Conservation (phyloP, 768 basidiomycete genomes). For the Trametes gibbosa region DNA sequence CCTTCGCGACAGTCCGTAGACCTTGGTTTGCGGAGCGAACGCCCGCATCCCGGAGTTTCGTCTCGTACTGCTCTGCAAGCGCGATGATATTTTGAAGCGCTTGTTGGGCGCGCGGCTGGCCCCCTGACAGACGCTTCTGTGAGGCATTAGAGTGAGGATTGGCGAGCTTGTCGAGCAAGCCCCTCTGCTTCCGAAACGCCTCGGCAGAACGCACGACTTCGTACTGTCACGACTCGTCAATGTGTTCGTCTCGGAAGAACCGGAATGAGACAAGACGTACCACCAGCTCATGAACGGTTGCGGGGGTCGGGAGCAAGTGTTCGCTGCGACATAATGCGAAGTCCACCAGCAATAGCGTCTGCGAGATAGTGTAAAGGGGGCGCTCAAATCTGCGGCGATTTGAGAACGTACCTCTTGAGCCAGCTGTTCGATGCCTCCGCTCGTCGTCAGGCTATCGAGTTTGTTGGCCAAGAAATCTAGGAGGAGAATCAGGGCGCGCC, state of each 20-base stretch:
- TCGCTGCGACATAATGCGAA: slow-evolving; percentile 53
- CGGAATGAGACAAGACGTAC: slow-evolving; percentile 38
- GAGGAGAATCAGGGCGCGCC: slow-evolving; percentile 54
- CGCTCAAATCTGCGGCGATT: slow-evolving; percentile 18
- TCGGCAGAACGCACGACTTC: slow-evolving; percentile 59
- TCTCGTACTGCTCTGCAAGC: slow-evolving; percentile 52
- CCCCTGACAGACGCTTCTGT: slow-evolving; percentile 26
- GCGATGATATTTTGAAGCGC: slow-evolving; percentile 41
- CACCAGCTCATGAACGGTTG: slow-evolving; percentile 56
- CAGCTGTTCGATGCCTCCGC: slow-evolving; percentile 51
- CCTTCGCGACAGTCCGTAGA: slow-evolving; percentile 53
- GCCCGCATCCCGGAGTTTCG: slow-evolving; percentile 43
- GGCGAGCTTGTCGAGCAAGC: slow-evolving; percentile 42
- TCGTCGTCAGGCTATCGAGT: slow-evolving; percentile 49
- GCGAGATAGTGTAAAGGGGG: neutral
- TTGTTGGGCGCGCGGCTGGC: neutral
- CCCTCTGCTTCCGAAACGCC: slow-evolving; percentile 46
- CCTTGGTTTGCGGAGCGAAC: slow-evolving; percentile 52
- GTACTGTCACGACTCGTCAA: slow-evolving; percentile 42
- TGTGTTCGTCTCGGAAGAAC: neutral
- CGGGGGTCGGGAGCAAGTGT: slow-evolving; percentile 49
- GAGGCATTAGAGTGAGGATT: slow-evolving; percentile 28
- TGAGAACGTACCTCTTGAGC: slow-evolving; percentile 49
- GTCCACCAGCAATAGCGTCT: slow-evolving; percentile 54
- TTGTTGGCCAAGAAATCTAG: slow-evolving; percentile 57